Evolutionary conservation across 2,329 filamentous ascomycete species (phyloP).

Genomic region (Cordyceps cateniannulata): DNA sequence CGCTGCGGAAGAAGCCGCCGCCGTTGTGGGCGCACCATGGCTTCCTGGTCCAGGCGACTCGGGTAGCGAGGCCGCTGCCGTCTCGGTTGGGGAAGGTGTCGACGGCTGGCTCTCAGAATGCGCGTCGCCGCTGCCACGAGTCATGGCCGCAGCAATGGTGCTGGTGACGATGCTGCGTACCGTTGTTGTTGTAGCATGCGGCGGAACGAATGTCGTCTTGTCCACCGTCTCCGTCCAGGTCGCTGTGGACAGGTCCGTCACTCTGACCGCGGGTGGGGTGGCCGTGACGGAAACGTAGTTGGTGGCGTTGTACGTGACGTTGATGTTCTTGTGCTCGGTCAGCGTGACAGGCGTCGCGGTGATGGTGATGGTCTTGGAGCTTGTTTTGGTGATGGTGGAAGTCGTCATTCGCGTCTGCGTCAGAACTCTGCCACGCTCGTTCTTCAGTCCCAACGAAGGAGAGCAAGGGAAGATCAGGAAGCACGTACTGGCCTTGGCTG

Average conservation of each 20-base stretch:
- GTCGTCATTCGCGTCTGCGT: not conserved
- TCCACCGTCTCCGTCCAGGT: not conserved
- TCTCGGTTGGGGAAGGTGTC: not conserved
- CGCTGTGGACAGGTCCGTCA: not conserved
- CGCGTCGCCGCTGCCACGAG: not conserved
- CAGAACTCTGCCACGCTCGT: not conserved
- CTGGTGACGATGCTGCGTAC: not conserved
- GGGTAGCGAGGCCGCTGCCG: not conserved
- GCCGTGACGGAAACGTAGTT: not conserved
- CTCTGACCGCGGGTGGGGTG: not conserved
- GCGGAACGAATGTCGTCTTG: not conserved
- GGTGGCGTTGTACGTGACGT: not conserved
- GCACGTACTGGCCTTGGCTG: not conserved
- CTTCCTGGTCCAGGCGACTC: not conserved
- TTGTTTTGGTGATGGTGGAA: not conserved
- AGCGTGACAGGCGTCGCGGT: not conserved
- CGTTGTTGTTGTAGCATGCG: not conserved
- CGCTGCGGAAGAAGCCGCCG: not conserved
- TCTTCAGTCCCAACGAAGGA: not conserved
- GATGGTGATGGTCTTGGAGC: not conserved
- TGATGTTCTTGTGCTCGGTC: not conserved
- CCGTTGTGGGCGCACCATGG: not conserved
- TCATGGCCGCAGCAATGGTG: not conserved
- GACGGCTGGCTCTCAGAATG: not conserved
- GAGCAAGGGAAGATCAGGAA: not conserved